Evolutionary conservation across 2,329 filamentous ascomycete genomes (phyloP).

Genomic region (Sclerotinia minor): DNA sequence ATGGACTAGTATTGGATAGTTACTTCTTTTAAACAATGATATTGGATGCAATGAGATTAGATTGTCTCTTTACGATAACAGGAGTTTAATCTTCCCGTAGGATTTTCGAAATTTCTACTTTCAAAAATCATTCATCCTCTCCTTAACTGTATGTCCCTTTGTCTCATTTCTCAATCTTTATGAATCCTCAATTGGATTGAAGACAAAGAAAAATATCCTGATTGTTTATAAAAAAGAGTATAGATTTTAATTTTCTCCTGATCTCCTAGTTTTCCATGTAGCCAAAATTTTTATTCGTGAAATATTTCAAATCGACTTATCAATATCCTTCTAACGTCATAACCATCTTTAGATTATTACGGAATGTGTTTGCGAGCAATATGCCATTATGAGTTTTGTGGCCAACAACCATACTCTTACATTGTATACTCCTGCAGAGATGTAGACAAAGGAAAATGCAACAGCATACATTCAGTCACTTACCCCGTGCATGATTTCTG

Average conservation of each 20-base stretch:
- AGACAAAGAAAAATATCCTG: too few relatives aligned
- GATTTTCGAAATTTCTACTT: neutral
- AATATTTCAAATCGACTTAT: neutral
- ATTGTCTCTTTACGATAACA: neutral
- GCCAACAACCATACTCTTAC: neutral
- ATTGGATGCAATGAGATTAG: neutral
- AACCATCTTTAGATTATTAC: neutral
- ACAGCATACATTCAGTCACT: neutral
- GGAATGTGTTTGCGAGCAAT: neutral
- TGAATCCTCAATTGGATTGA: too few relatives aligned
- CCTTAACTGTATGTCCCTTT: neutral
- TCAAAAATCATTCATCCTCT: neutral
- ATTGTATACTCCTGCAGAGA: neutral
- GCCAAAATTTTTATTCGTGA: neutral
- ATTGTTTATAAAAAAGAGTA: too few relatives aligned
- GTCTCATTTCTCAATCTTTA: too few relatives aligned
- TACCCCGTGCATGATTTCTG: neutral
- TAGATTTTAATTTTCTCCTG: neutral
- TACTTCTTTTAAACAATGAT: neutral
- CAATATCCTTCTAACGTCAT: neutral
- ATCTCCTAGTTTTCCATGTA: too few relatives aligned
- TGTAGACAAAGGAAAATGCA: neutral
- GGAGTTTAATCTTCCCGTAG: neutral
- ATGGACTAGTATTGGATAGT: neutral
- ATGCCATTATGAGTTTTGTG: neutral